Evolutionary conservation across 2,329 filamentous ascomycete genomes (phyloP), one percentile per base, ranked within the genome.

Genomic region (Blumeria graminis): DNA sequence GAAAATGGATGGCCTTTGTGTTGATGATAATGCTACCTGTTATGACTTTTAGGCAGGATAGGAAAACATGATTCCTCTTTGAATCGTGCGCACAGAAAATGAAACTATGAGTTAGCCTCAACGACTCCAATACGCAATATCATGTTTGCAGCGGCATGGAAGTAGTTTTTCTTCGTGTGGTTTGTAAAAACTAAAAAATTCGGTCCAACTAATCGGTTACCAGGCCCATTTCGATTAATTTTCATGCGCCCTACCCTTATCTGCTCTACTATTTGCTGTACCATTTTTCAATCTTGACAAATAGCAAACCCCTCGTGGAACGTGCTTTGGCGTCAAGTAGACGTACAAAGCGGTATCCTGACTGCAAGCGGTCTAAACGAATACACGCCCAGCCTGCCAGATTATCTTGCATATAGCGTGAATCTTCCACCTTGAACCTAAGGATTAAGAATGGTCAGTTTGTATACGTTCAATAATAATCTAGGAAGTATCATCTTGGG

Each of bases 311-410:
- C 22, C 78, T 75, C 2, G 77, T 83, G 57, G 78, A 68, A 34
- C 73, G 71, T 0, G 86, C 86, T 59, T 80, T 75, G 32, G 74
- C 71, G 65, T 94, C 81, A 60, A 84, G 73, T 57, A 96, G 70
- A 63, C 82, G 83, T 57, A 96, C 72, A 61, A 94, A 80, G 10
- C 88, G 75, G 62, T 85, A 84, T 0, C 92, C 90, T 36, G 76
- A 71, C 58, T 79, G 78, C 58, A 95, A 68, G 7, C 88, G 76
- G 69, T 95, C 88, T 22, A 96, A 76, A 41, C 88, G 76, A 62
- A 94, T 81, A 65, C 88, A 94, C 1, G 85, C 81, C 92, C 92
- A 96, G 2, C 84, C 87, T 10, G 87, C 82, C 57, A 94, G 69
- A 58, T 83, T 77, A 64, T 96, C 88, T 60, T 76, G 76, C 3